These are phyloP conservation scores for Cryptosporidium baileyi DNA, from an alignment of 169 alveolate genomes.

Conservation along the genomic window DNA sequence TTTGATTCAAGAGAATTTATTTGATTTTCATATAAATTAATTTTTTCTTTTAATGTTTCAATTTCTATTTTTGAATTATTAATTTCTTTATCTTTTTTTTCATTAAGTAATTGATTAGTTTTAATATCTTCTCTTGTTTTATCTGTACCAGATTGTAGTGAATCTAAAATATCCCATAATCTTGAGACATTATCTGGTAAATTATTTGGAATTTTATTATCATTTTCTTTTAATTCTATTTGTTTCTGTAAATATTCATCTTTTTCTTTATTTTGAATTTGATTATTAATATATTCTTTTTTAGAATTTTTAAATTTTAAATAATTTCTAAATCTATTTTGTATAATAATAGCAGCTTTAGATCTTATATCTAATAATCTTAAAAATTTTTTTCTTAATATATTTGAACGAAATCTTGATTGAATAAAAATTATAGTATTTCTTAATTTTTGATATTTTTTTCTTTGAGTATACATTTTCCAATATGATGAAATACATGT, in stretches of 20 bases:
- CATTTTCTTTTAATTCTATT: neutral
- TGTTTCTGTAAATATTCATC: no score
- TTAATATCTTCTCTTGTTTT: neutral
- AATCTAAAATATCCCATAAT: slow-evolving; percentile 60
- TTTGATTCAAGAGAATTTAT: slow-evolving; percentile 31
- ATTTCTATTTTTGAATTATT: slow-evolving; percentile 47
- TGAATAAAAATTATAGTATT: slow-evolving; percentile 1
- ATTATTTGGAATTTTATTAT: neutral
- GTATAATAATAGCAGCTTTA: slow-evolving; percentile 23
- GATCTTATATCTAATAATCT: neutral
- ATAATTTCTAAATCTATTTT: slow-evolving; percentile 1
- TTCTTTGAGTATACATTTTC: slow-evolving; percentile 55
- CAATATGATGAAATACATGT: slow-evolving; percentile 55
- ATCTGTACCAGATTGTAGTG: slow-evolving; percentile 17
- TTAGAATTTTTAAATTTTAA: neutral
- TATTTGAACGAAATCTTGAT: neutral
- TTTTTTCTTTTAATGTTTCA: slow-evolving; percentile 20
- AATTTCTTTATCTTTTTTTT: slow-evolving; percentile 28
- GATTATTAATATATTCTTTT: neutral
- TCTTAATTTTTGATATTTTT: neutral
- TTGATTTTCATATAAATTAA: slow-evolving; percentile 7
- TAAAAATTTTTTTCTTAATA: slow-evolving; percentile 4
- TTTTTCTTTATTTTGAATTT: neutral
- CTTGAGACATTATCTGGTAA: slow-evolving; percentile 51
- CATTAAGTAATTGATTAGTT: neutral